Base-by-base conservation (phyloP, 1,284 basidiomycete genomes). In the Boletus semigastroideus region DNA sequence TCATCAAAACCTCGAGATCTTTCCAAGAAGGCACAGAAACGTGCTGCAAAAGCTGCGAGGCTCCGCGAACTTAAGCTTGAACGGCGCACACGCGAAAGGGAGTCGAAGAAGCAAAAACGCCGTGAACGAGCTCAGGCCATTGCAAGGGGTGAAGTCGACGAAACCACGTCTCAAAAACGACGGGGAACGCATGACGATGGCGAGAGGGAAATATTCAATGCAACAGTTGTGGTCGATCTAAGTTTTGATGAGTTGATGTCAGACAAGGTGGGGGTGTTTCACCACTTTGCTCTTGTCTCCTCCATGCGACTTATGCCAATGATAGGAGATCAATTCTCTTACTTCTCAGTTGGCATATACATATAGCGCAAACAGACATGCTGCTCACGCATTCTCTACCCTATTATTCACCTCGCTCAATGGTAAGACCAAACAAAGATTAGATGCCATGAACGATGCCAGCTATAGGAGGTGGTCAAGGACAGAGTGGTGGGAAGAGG, bases 241-340 rank as follows among this genome's bases (percentile, higher is more conserved):
- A 93, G 87, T 3, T 99, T 99, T 67, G 97, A 99, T 69, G 84
- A 94, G 43, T 78, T 89, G 71, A 99, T 99, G 97, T 84, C 75
- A 44, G 93, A 94, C 50, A 94, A 94, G 77, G 95, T 94, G 67
- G 61, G 86, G 61, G 86, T 74, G 31, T 57, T 42, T 57, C 53
- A 51, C 51, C 3, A n/a, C n/a, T 53, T 55, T 48, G 33, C 46
- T 45, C 55, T 51, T 57, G 49, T 44, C 42, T 57, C 54, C 54
- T 53, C 59, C 56, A 48, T 51, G 42, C 53, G 52, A 65, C 48
- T 25, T 41, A 40, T 42, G 48, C 33, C 51, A 51, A 48, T 46
- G 19, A 28, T 67, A 96, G 92, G 97, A 99, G 76, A 80, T 96
- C 55, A 83, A 77, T 55, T 97, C 93, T 17, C 80, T 99, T 66